A percentile compares a stretch with the other conserved stretches of the same genome.
phyloP scores from a whole-genome alignment of 139 green algal genomes.

The Cymbomonas tetramitiformis region DNA sequence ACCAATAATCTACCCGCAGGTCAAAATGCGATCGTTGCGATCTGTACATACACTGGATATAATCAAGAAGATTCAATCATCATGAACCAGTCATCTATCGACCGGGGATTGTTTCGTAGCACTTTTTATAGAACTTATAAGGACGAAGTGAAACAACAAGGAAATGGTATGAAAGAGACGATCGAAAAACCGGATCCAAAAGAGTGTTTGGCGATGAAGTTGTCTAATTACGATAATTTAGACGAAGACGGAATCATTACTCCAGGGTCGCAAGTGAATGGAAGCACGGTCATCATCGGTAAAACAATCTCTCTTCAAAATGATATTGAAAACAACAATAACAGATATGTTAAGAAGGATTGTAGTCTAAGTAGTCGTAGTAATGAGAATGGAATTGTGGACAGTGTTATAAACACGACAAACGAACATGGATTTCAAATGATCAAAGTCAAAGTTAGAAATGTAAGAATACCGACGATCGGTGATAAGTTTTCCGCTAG shows the following conservation, averaged over 20 bases:
- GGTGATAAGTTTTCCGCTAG: slow-evolving; percentile 89
- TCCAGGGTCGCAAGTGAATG: slow-evolving; percentile 70
- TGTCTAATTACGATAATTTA: slow-evolving; percentile 40
- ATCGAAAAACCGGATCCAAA: slow-evolving; percentile 51
- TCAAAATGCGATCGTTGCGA: slow-evolving; percentile 91
- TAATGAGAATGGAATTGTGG: slow-evolving; percentile 74
- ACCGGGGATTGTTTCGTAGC: slow-evolving; percentile 93
- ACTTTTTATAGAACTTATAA: slow-evolving; percentile 55
- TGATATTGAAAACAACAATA: no score
- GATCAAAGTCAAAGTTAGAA: slow-evolving; percentile 78
- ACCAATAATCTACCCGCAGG: slow-evolving; percentile 89
- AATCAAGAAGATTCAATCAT: slow-evolving; percentile 85
- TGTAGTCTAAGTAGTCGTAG: slow-evolving; percentile 42
- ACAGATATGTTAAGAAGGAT: slow-evolving; percentile 90
- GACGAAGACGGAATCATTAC: slow-evolving; percentile 75
- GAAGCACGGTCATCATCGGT: no score
- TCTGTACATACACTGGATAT: slow-evolving; percentile 84
- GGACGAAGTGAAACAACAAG: slow-evolving; percentile 59
- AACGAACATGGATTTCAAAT: slow-evolving; percentile 77
- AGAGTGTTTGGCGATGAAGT: not conserved
- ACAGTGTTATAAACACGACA: slow-evolving; percentile 84
- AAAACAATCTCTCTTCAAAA: no score
- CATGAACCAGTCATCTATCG: slow-evolving; percentile 88
- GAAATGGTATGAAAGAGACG: slow-evolving; percentile 73
- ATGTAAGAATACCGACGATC: slow-evolving; percentile 78